Evolutionary conservation across 805 yeast species (phyloP).

Genomic region (Ogataea allantospora): DNA sequence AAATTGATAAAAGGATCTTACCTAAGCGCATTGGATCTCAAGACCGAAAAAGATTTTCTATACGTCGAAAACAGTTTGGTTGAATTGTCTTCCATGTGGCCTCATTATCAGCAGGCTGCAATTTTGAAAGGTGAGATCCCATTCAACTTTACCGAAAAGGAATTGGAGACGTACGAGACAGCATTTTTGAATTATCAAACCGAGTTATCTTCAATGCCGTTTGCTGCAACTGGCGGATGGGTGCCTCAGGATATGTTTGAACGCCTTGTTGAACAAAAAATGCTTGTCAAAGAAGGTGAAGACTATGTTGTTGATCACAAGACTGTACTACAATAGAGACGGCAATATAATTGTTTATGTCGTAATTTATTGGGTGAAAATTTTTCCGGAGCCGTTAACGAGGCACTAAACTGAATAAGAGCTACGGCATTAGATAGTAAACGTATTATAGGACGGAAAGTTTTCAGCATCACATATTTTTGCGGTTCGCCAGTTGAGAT

Average conservation of each 20-base stretch:
- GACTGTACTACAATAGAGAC: constrained; percentile 22
- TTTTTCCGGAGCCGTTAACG: constrained; percentile 5
- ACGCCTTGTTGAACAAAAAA: constrained; percentile 62
- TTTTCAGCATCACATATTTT: too few relatives aligned
- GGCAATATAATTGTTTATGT: too few relatives aligned
- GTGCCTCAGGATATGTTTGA: constrained; percentile 92
- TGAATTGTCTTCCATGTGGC: constrained; percentile 70
- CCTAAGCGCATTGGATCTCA: constrained; percentile 56
- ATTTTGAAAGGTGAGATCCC: constrained; percentile 41
- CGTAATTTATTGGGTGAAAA: neutral
- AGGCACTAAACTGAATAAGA: constrained; percentile 1
- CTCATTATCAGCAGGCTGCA: constrained; percentile 55
- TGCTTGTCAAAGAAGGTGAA: constrained; percentile 54
- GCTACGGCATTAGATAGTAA: constrained; percentile 1
- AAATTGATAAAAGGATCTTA: constrained; percentile 70
- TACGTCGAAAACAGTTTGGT: constrained; percentile 65
- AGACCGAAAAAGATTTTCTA: constrained; percentile 56
- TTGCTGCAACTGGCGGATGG: constrained; percentile 92
- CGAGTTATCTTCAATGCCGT: constrained; percentile 68
- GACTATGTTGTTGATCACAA: constrained; percentile 41
- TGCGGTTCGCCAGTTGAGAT: too few relatives aligned
- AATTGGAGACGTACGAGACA: constrained; percentile 54
- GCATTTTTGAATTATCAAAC: constrained; percentile 67
- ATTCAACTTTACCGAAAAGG: constrained; percentile 54
- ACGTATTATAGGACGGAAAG: too few relatives aligned